Evolutionary conservation across 345 rosid genomes (phyloP), one percentile per base, ranked within the genome.

Genomic region (Aurinia saxatilis): DNA sequence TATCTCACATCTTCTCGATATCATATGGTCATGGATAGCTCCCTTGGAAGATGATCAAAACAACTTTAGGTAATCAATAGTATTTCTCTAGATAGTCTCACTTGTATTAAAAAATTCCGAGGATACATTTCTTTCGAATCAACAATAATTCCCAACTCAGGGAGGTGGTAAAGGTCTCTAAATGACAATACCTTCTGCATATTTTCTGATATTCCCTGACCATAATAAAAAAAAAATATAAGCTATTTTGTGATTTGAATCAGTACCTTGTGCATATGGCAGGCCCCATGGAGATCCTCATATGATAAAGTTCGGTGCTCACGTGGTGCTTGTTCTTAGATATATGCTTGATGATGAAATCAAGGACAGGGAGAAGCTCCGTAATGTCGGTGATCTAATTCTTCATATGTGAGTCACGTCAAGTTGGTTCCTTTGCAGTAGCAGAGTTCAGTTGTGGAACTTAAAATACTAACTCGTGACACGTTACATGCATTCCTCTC

Each of bases 201-300:
- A 38, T 46, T 19, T 54, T 7, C 30, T 17, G 51, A 38, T 30
- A 5, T 39, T 55, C 44, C 40, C 41, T 50, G 21, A 44, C 38
- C 48, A 50, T 15, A 31, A 5, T 9, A 33, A 49, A 39, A 19
- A 19, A 21, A 57, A 70, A 12, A 30, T 13, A 48, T 33, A 17
- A 29, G 18, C 38, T 54, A 40, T 56, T 49, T 6, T 19, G 57
- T 63, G 52, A 42, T 39, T 51, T 75, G 60, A 70, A 67, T 46
- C 66, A 5, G 17, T 51, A 38, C 15, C 21, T 36, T 57, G 15
- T 71, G 65, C 57, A 66, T 75, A 29, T 70, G 68, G 16, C 83
- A 93, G 99, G 90, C 96, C 96, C 60, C 91, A 87, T 72, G 97
- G 95, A 56, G 95, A 93, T 80, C 90, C 97, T 72, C 91, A 93